These are phyloP conservation scores for Gonium pectorale DNA, from an alignment of 139 green algal genomes.

Conservation along the genomic window DNA sequence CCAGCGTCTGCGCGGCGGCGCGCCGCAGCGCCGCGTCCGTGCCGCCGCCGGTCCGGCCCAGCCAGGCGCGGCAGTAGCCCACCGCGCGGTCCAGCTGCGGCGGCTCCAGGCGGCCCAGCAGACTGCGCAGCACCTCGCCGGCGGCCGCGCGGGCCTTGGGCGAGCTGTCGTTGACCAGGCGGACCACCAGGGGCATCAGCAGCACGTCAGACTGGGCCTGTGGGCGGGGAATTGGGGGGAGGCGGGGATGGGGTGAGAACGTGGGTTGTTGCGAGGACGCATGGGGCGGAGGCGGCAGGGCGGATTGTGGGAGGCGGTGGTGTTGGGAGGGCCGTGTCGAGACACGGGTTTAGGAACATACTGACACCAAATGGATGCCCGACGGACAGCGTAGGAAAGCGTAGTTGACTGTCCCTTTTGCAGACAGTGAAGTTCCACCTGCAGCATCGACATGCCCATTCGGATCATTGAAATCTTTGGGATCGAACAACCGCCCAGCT, in stretches of 20 bases:
- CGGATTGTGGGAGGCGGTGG: no score
- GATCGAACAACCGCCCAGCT: no score
- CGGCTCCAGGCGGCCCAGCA: slow-evolving; percentile 67
- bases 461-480: no score
- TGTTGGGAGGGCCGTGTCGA: no score
- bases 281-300: not conserved
- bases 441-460: no score
- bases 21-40: slow-evolving; percentile 61
- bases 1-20: slow-evolving; percentile 69
- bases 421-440: no score
- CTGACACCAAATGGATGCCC: no score
- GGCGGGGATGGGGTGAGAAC: no score
- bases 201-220: slow-evolving; percentile 69
- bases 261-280: no score
- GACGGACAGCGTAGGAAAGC: no score
- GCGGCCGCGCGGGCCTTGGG: slow-evolving; percentile 59
- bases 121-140: slow-evolving; percentile 60
- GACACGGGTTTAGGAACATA: no score
- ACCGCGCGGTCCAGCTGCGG: slow-evolving; percentile 61
- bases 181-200: slow-evolving; percentile 87
- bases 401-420: no score
- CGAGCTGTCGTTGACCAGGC: slow-evolving; percentile 83
- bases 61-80: slow-evolving; percentile 52
- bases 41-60: not conserved
- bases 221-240: not conserved